Conservation (phyloP, 805 yeast genomes). For the Yarrowia osloensis region DNA sequence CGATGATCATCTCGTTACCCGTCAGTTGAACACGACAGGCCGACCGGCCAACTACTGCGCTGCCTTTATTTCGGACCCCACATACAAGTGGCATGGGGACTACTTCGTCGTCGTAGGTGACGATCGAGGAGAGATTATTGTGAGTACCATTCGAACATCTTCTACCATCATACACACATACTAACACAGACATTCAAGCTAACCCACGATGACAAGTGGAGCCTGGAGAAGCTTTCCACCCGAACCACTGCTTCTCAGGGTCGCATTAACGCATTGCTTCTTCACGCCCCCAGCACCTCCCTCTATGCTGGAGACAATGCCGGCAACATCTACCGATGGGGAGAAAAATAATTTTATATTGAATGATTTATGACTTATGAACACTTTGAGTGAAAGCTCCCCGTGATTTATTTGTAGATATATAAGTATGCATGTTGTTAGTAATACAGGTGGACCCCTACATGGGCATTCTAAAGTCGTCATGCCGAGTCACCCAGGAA, state of each 20-base stretch:
- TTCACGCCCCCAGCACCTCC: conserved; percentile 23
- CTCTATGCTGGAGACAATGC: conserved; percentile 28
- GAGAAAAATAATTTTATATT: conserved; percentile 11
- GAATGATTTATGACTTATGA: conserved; percentile 17
- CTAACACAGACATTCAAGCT: conserved; percentile 28
- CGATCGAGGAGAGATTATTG: conserved; percentile 18
- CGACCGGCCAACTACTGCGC: conserved; percentile 25
- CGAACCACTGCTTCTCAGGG: neutral
- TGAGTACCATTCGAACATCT: neutral
- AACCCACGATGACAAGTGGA: conserved; percentile 22
- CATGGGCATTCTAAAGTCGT: conserved; percentile 17
- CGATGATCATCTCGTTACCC: conserved; percentile 14
- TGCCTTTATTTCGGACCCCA: conserved; percentile 22
- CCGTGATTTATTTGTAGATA: neutral
- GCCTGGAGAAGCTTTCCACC: conserved; percentile 6
- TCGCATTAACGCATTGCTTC: conserved; percentile 17
- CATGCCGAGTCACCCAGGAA: conserved; percentile 18
- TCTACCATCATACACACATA: neutral
- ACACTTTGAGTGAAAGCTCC: neutral
- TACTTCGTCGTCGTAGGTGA: conserved; percentile 15
- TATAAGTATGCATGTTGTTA: neutral
- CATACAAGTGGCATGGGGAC: conserved; percentile 25
- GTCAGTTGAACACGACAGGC: conserved; percentile 13
- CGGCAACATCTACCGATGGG: conserved; percentile 26
- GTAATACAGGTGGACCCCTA: neutral